Base-by-base conservation (phyloP, 805 yeast genomes). In the Hanseniaspora taiwanica region DNA sequence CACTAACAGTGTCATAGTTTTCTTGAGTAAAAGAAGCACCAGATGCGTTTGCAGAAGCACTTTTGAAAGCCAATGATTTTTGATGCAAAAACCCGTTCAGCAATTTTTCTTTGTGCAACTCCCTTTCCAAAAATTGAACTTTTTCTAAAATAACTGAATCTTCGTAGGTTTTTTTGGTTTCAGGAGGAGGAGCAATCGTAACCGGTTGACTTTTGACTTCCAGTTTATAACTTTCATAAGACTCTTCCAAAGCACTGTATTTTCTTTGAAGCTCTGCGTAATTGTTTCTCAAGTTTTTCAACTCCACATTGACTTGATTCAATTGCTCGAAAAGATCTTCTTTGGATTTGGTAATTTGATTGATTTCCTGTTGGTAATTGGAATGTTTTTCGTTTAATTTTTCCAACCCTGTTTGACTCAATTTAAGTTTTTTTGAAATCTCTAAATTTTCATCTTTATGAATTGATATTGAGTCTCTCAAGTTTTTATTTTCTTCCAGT, bases 241-340 rank as follows among this genome's bases (percentile, higher is more conserved):
- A 4, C 4, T 17, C 18, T 27, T 38, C 31, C 19, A 38, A 12
- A 16, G 17, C 14, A 9, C 19, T 60, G 62, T 6, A 71, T 64
- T 45, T 67, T 67, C 35, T 49, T 53, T 6, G 68, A 66, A 54
- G 27, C 3, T 33, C 27, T 24, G 35, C 43, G 38, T 44, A 44
- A 36, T 71, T 73, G 31, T 64, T 66, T 44, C 72, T 70, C 19
- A 75, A 53, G 37, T 62, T 63, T 44, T 48, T 55, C 16, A 62
- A 47, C 23, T 62, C 63, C 2, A 27, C 34, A 8, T 52, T 37
- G 2, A 56, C 51, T 16, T 45, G 43, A 1, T 53, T 48, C 40
- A 58, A 55, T 33, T 63, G 63, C 5, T 42, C 21, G 6, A 53
- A 49, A 16, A 56, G 43, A 10, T 46, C 35, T 18, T 59, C 62